Percentiles rank a stretch among this genome's conserved stretches.
Evolutionary conservation across 176 grass and related monocot genomes (phyloP).

Genomic region (Ampelocalamus luodianensis): DNA sequence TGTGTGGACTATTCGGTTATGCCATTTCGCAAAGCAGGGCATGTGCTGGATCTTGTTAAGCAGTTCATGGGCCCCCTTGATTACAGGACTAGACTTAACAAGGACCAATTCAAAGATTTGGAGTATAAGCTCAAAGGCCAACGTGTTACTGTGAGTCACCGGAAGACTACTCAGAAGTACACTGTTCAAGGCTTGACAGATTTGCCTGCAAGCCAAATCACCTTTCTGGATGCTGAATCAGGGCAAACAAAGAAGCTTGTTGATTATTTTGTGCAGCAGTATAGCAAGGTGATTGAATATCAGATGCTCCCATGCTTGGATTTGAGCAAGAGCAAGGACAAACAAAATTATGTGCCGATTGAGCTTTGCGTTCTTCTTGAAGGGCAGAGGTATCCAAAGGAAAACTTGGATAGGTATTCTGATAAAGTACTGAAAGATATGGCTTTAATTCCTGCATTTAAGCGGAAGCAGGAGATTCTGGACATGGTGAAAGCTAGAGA

Average conservation of each 20-base stretch:
- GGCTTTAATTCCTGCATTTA: constrained; percentile 35
- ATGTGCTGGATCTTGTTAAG: constrained; percentile 42
- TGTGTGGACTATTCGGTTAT: constrained; percentile 61
- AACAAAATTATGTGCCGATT: constrained; percentile 58
- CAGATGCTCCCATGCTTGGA: constrained; percentile 64
- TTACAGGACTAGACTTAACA: constrained; percentile 34
- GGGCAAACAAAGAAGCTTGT: constrained; percentile 47
- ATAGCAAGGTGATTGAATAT: constrained; percentile 44
- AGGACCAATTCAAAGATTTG: neutral
- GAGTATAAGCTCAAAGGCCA: constrained; percentile 43
- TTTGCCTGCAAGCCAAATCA: constrained; percentile 48
- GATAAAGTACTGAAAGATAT: constrained; percentile 12
- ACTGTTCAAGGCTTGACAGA: constrained; percentile 56
- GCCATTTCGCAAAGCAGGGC: constrained; percentile 52
- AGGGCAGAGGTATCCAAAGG: constrained; percentile 64
- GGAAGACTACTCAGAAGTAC: constrained; percentile 57
- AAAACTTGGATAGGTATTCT: constrained; percentile 19
- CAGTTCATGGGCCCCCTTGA: neutral
- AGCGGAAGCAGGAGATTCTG: constrained; percentile 43
- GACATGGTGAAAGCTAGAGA: constrained; percentile 40
- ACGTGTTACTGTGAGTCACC: constrained; percentile 58
- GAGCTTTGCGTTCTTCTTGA: constrained; percentile 61
- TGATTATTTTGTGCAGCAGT: constrained; percentile 49
- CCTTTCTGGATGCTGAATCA: constrained; percentile 53
- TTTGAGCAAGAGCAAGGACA: constrained; percentile 66